These are phyloP conservation scores for Durusdinium trenchii DNA, from an alignment of 73 alveolate species.

Conservation along the genomic window DNA sequence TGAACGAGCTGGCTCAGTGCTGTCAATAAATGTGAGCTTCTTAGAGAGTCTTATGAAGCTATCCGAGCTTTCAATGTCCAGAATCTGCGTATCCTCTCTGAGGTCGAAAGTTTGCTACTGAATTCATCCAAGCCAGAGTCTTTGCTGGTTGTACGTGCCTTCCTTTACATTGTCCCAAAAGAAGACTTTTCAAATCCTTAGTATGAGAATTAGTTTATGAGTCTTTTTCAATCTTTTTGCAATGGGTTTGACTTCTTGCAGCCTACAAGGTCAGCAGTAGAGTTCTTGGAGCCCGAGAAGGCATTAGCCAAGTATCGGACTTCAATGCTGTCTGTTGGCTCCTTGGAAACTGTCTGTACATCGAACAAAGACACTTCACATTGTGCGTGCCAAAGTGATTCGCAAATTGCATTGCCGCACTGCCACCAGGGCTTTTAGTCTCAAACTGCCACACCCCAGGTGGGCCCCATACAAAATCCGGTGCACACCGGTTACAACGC, in stretches of 20 bases:
- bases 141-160: not conserved
- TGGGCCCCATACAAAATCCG: constrained; percentile 68
- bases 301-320: constrained; percentile 36
- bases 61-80: not conserved
- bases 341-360: not conserved
- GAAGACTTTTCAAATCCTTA: too few species aligned
- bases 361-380: not conserved
- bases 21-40: constrained; percentile 27
- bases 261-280: constrained; percentile 42
- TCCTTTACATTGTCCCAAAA: not conserved
- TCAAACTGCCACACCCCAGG: too few species aligned
- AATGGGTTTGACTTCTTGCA: not conserved
- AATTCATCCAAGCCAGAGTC: constrained; percentile 31
- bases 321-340: constrained; percentile 17
- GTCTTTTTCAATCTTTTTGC: not conserved
- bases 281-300: constrained; percentile 72
- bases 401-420: too few species aligned
- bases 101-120: constrained; percentile 76
- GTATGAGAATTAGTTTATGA: not conserved
- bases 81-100: not conserved
- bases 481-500: constrained; percentile 78
- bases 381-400: not conserved
- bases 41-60: not conserved
- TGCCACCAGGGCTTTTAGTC: not conserved
- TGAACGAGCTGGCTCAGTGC: constrained; percentile 88